Base-by-base conservation (phyloP, 306 rosid genomes). In the Casuarina equisetifolia region DNA sequence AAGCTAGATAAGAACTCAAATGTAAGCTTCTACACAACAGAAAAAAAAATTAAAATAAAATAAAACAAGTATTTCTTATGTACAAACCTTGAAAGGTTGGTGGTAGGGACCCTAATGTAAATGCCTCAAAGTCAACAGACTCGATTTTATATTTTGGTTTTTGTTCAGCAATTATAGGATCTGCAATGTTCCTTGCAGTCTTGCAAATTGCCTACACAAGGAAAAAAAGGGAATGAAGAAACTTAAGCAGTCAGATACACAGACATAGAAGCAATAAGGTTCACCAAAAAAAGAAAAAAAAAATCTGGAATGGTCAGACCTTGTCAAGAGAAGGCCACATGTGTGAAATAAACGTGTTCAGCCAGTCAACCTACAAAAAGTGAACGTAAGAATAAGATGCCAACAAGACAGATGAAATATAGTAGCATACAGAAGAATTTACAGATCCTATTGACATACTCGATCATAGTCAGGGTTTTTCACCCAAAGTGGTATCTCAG, bases 251-350 rank as follows among this genome's bases (percentile, higher is more conserved):
- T 55, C 46, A 64, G 17, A 73, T 17, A 45, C 78, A 70, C 36
- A 62, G 44, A 35, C 9, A 74, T 43, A 32, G 74, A 8, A 61
- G 52, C 20, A 66, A 36, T 39, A 44, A 66, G 32, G 48, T 16
- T 5, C 12, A 11, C 4, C 10, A 55, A 44, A 36, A 55, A 32
- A 42, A 53, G 5, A 19, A 10, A 73, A n/a, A 39, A 39, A 55
- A 45, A 16, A 9, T 35, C 38, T 61, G 44, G 44, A 75, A 36
- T 15, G 5, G 52, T 13, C 43, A 13, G 15, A 94, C 98, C 98
- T 92, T 94, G 80, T 94, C 89, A 15, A 94, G 97, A 78, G 85
- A 90, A n/a, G 98, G 98, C 97, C 98, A 94, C 97, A 94, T 92
- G 57, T 82, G 88, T 57, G 82, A 84, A 50, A 94, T 71, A 75